These are phyloP conservation scores for Trichomonas gallinae DNA, from an alignment of 208 protist species.

Conservation along the genomic window DNA sequence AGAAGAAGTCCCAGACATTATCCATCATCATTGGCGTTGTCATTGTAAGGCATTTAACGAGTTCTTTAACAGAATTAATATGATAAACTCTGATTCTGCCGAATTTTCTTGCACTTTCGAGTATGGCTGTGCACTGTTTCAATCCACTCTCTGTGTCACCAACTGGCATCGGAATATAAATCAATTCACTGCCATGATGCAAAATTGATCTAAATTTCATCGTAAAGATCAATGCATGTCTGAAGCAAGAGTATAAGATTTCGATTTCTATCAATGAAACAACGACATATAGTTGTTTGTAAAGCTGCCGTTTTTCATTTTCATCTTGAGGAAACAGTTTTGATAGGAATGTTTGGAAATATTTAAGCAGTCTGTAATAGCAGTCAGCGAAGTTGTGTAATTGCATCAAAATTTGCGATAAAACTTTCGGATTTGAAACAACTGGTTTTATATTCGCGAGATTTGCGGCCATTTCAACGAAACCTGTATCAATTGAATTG, in stretches of 20 bases:
- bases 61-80: background rate
- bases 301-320: background rate
- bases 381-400: background rate
- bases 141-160: background rate
- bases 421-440: background rate
- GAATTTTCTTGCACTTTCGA: background rate
- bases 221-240: background rate
- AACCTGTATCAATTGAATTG: background rate
- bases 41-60: background rate
- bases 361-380: background rate
- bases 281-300: background rate
- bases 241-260: background rate
- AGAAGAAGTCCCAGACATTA: background rate
- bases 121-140: background rate
- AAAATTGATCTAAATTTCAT: background rate
- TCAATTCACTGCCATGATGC: background rate
- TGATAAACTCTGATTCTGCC: background rate
- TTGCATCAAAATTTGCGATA: background rate
- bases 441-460: background rate
- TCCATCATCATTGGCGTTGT: background rate
- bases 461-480: background rate
- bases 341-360: background rate
- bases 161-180: background rate
- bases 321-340: background rate
- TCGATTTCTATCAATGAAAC: background rate